phyloP scores from a whole-genome alignment of 176 grass and related monocot genomes.

The Rhipidocladum racemiflorum region DNA sequence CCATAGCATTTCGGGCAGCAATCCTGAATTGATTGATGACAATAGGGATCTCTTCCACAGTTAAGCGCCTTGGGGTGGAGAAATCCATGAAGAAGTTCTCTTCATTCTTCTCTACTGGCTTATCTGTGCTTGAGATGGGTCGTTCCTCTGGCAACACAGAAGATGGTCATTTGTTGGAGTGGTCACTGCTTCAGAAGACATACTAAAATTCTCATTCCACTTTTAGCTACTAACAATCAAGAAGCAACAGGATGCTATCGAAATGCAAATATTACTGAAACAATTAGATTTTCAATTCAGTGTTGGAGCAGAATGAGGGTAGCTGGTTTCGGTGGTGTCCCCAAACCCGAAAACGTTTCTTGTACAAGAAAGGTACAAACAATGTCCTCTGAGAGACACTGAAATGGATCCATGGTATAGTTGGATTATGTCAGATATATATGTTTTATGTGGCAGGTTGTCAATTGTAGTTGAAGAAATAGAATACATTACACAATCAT shows the following conservation, averaged over 20 bases:
- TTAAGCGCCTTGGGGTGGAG: slow-evolving; percentile 27
- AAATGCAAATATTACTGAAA: background rate
- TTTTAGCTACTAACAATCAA: background rate
- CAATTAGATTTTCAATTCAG: background rate
- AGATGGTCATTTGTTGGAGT: background rate
- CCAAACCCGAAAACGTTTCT: background rate
- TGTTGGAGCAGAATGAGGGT: background rate
- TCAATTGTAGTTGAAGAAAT: background rate
- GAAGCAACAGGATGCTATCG: background rate
- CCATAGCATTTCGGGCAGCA: slow-evolving; percentile 35
- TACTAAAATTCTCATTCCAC: background rate
- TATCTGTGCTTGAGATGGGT: slow-evolving; percentile 10
- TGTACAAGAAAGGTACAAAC: background rate
- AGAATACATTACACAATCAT: background rate
- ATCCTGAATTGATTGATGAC: slow-evolving; percentile 31
- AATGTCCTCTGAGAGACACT: background rate
- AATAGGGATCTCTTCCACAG: slow-evolving; percentile 27
- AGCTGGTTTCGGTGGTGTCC: background rate
- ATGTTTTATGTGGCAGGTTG: background rate
- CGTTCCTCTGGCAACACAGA: background rate
- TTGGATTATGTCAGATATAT: background rate
- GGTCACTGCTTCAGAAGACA: background rate
- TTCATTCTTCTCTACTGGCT: background rate
- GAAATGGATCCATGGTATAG: background rate
- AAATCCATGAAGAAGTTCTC: slow-evolving; percentile 24